These are phyloP conservation scores for Abortiporus biennis DNA, from an alignment of 1,284 basidiomycete genomes.

Conservation along the genomic window DNA sequence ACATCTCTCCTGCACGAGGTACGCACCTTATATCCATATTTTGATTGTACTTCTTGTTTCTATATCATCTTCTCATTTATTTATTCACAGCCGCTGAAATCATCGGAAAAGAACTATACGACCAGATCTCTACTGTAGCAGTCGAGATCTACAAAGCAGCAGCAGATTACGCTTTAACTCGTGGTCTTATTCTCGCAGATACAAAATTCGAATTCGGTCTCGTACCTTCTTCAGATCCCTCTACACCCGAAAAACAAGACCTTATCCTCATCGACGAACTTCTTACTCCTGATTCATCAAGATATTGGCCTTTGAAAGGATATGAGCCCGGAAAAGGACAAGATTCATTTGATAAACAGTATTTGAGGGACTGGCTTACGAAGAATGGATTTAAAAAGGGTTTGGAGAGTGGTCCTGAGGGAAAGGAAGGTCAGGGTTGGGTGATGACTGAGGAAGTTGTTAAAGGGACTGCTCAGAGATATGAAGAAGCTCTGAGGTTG, in stretches of 20 bases:
- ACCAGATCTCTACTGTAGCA: slow-evolving; percentile 53
- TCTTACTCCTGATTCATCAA: slow-evolving; percentile 94
- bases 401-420: slow-evolving; percentile 66
- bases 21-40: background rate
- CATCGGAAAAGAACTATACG: slow-evolving; percentile 65
- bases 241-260: slow-evolving; percentile 29
- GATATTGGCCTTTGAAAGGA: slow-evolving; percentile 85
- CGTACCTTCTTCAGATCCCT: slow-evolving; percentile 32
- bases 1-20: slow-evolving; percentile 93
- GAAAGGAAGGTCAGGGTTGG: slow-evolving; percentile 68
- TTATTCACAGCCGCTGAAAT: slow-evolving; percentile 48
- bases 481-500: slow-evolving; percentile 71
- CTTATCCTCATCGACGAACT: slow-evolving; percentile 94
- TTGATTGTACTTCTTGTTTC: slow-evolving; percentile 1
- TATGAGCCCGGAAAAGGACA: slow-evolving; percentile 79
- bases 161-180: slow-evolving; percentile 68
- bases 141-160: slow-evolving; percentile 75
- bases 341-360: slow-evolving; percentile 97
- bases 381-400: slow-evolving; percentile 72
- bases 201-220: slow-evolving; percentile 82
- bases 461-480: slow-evolving; percentile 69
- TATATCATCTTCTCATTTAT: slow-evolving; percentile 7
- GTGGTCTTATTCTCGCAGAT: slow-evolving; percentile 95
- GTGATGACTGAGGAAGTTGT: slow-evolving; percentile 74
- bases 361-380: slow-evolving; percentile 86